These are phyloP conservation scores for Kodamaea restingae DNA, from an alignment of 805 yeast genomes.

Conservation along the genomic window DNA sequence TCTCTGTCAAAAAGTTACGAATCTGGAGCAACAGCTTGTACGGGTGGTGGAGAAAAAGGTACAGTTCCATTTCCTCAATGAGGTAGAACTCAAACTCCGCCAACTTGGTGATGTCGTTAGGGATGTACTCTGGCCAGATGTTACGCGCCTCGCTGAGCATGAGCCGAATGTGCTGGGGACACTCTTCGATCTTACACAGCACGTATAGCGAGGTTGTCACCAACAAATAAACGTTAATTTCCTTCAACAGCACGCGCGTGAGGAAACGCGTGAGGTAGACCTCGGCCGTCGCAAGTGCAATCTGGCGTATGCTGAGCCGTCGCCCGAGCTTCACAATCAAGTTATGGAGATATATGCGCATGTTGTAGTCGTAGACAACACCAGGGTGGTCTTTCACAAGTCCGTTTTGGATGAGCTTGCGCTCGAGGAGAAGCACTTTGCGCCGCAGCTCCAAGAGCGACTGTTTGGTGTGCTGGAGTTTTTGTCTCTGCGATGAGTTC, in stretches of 20 bases:
- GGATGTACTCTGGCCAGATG: slow-evolving; percentile 92
- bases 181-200: slow-evolving; percentile 92
- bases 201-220: slow-evolving; percentile 84
- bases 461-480: slow-evolving; percentile 78
- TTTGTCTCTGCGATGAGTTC: slow-evolving; percentile 74
- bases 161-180: slow-evolving; percentile 88
- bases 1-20: slow-evolving; percentile 37
- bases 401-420: slow-evolving; percentile 42
- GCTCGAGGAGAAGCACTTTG: slow-evolving; percentile 35
- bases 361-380: slow-evolving; percentile 51
- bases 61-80: slow-evolving; percentile 80
- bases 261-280: slow-evolving; percentile 77
- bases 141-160: slow-evolving; percentile 80
- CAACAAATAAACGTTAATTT: slow-evolving; percentile 74
- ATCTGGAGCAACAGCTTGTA: slow-evolving; percentile 60
- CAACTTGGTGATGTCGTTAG: slow-evolving; percentile 83
- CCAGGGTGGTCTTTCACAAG: slow-evolving; percentile 41
- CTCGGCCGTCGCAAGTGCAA: slow-evolving; percentile 86
- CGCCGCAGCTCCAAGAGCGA: slow-evolving; percentile 47
- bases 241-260: slow-evolving; percentile 67
- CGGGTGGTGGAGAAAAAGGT: slow-evolving; percentile 71
- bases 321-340: slow-evolving; percentile 74
- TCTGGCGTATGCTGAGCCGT: slow-evolving; percentile 70
- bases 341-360: slow-evolving; percentile 77
- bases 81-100: slow-evolving; percentile 96